Base-by-base conservation (phyloP, 106 monocot genomes). In the Platanthera guangdongensis region DNA sequence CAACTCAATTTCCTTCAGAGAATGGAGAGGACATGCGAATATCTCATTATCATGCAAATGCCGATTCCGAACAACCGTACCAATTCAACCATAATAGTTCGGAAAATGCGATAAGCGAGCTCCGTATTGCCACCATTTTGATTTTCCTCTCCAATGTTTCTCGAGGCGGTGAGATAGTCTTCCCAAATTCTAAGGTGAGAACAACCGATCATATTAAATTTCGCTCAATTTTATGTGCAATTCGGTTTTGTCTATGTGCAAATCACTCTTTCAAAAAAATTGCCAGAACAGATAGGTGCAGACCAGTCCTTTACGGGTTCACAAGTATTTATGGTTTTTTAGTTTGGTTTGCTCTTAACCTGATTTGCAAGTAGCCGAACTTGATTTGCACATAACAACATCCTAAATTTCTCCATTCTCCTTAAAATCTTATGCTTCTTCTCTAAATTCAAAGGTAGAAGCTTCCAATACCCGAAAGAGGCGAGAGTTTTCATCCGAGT, bases 111-210 rank as follows among this genome's bases (percentile, higher is more conserved):
- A 50, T 14, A 73, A 81, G 75, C 49, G 74, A 77, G n/a, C 71
- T 79, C 74, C 81, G 71, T 45, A 50, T 86, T 47, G 93, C 84
- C 25, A 86, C 86, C 21, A 39, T 88, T 78, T 0, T 88, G 46
- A 82, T 91, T 32, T 91, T 81, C 74, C 82, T 91, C 8, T 86
- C 91, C 59, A 82, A 78, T 74, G 90, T 94, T 48, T 76, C 57
- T 68, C 72, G 9, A 8, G 93, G 90, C 28, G 90, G 93, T 51
- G 90, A 88, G 79, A 90, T 82, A 62, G 49, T 88, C 51, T 90
- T 90, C 71, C 85, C 88, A 47, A 81, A 59, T 11, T 90, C 86
- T 10, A 79, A 88, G 88, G 93, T 93, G 60, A 80, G 8, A 19
- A 39, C 39, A 39, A 39, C 39, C 39, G 39, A 39, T 39, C 39